A percentile compares a stretch with the other conserved stretches of the same genome.
Evolutionary conservation across 257 asterid species (phyloP).

Genomic region (Striga asiatica): DNA sequence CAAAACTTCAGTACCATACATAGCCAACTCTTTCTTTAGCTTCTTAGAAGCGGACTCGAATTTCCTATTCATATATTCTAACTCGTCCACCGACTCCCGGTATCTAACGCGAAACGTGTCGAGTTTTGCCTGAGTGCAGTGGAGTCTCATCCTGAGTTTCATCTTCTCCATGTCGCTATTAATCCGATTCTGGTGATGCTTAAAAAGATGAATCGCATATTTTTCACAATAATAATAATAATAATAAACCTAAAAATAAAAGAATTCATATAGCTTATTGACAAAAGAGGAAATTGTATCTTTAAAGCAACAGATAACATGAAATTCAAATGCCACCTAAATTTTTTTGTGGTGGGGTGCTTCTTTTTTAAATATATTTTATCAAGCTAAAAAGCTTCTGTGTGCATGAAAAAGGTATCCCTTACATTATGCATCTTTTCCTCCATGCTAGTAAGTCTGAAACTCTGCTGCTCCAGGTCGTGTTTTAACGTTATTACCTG

Average conservation of each 20-base stretch:
- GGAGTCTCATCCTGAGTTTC: slow-evolving; percentile 58
- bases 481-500: slow-evolving; percentile 24
- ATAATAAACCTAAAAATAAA: no score
- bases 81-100: slow-evolving; percentile 32
- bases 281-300: no score
- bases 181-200: slow-evolving; percentile 32
- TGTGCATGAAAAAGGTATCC: no score
- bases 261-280: no score
- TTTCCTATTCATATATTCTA: slow-evolving; percentile 39
- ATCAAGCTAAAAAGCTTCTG: no score
- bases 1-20: slow-evolving; percentile 36
- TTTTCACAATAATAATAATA: not conserved
- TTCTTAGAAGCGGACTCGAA: slow-evolving; percentile 40
- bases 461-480: slow-evolving; percentile 34
- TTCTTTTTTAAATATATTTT: no score
- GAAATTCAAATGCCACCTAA: no score
- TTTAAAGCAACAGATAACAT: no score
- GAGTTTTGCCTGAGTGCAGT: slow-evolving; percentile 46
- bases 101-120: slow-evolving; percentile 39
- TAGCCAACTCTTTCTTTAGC: slow-evolving; percentile 48
- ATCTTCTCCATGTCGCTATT: slow-evolving; percentile 30
- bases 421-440: slow-evolving; percentile 37
- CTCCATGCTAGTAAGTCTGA: slow-evolving; percentile 29
- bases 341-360: no score
- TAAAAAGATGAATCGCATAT: not conserved